These are phyloP conservation scores for Lentinula lateritia DNA, from an alignment of 768 basidiomycete species.

Conservation along the genomic window DNA sequence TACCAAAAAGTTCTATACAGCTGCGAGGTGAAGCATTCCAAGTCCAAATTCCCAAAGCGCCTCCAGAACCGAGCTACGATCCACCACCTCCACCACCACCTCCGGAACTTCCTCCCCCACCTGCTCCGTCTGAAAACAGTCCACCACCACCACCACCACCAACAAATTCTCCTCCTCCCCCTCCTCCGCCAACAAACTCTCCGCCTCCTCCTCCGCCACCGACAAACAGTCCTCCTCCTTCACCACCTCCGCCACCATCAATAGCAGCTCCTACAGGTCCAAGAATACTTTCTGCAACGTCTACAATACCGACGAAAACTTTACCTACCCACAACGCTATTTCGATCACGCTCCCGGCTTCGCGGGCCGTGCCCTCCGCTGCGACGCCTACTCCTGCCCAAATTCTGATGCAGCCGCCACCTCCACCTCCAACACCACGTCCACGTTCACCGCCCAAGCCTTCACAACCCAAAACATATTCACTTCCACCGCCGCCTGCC, in stretches of 20 bases:
- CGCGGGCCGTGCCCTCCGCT: not conserved
- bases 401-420: not conserved
- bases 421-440: not conserved
- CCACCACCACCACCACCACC: slow-evolving; percentile 1
- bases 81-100: slow-evolving; percentile 24
- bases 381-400: not conserved
- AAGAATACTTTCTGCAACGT: not conserved
- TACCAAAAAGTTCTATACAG: slow-evolving; percentile 1
- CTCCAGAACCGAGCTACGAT: slow-evolving; percentile 16
- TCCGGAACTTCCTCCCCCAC: slow-evolving; percentile 19
- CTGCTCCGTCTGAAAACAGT: slow-evolving; percentile 17
- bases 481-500: slow-evolving; percentile 37
- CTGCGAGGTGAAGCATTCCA: not conserved
- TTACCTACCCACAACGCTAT: slow-evolving; percentile 3
- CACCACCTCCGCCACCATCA: slow-evolving; percentile 18
- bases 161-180: slow-evolving; percentile 7
- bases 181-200: slow-evolving; percentile 9
- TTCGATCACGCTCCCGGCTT: slow-evolving; percentile 3
- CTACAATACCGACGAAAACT: not conserved
- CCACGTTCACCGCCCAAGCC: not conserved
- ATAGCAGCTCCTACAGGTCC: slow-evolving; percentile 14
- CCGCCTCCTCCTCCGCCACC: slow-evolving; percentile 14
- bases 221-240: slow-evolving; percentile 23
- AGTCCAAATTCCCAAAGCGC: slow-evolving; percentile 6
- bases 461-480: slow-evolving; percentile 14